Conservation (phyloP, 192 early-diverging fungal genomes). For the Backusella sp. region DNA sequence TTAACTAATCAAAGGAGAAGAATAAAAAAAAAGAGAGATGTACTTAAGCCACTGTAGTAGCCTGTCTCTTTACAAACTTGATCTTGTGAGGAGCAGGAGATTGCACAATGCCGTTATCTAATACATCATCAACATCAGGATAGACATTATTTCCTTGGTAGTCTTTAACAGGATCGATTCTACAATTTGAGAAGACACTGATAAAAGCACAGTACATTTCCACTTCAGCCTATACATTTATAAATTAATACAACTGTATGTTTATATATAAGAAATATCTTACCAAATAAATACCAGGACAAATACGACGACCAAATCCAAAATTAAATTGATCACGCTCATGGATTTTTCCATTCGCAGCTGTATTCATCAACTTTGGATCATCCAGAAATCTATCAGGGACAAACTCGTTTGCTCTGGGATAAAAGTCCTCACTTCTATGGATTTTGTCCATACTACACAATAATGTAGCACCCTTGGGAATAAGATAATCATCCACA, state of each 20-base stretch:
- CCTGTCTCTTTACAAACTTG: not conserved
- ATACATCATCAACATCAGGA: not conserved
- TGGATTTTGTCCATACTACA: slow-evolving; percentile 53
- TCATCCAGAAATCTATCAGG: slow-evolving; percentile 40
- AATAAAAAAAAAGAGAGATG: not conserved
- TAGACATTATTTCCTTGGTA: not conserved
- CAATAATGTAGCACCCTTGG: slow-evolving; percentile 45
- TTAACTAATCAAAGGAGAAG: not conserved
- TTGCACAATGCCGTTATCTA: not conserved
- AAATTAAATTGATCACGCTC: slow-evolving; percentile 22
- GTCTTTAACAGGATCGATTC: not conserved
- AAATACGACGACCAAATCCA: slow-evolving; percentile 24
- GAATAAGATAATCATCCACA: slow-evolving; percentile 44
- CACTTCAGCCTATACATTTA: slow-evolving; percentile 7
- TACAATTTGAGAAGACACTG: not conserved
- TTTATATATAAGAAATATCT: not conserved
- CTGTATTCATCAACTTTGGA: not conserved
- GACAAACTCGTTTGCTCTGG: slow-evolving; percentile 44
- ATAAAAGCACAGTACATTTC: slow-evolving; percentile 4
- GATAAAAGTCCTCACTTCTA: slow-evolving; percentile 28
- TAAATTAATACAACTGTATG: not conserved
- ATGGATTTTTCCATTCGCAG: slow-evolving; percentile 17
- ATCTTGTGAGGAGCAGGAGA: slow-evolving; percentile 3
- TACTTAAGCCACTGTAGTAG: not conserved
- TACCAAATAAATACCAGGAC: slow-evolving; percentile 18